phyloP scores from a whole-genome alignment of 2,329 filamentous ascomycete genomes.

The Penicillium sclerotiorum region DNA sequence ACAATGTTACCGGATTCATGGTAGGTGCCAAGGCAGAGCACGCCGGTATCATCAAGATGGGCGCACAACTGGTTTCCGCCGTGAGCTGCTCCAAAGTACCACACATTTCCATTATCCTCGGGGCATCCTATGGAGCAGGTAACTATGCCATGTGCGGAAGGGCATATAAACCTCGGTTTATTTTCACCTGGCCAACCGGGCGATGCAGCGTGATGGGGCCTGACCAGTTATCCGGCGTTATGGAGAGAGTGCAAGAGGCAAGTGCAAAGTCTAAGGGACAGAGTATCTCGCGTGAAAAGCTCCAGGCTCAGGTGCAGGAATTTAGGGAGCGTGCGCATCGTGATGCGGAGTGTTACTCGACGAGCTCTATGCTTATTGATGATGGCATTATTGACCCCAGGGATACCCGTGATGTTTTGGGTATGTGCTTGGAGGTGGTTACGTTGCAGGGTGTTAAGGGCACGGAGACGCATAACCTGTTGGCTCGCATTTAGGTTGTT shows the following conservation, averaged over 20 bases:
- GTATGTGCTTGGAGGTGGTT: slow-evolving; percentile 42
- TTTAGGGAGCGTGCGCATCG: slow-evolving; percentile 31
- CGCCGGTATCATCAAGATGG: slow-evolving; percentile 48
- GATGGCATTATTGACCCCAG: slow-evolving; percentile 44
- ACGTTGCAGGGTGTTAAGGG: slow-evolving; percentile 27
- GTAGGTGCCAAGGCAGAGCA: slow-evolving; percentile 51
- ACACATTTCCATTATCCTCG: slow-evolving; percentile 50
- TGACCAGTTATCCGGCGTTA: slow-evolving; percentile 45
- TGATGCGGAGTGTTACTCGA: slow-evolving; percentile 40
- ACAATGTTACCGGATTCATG: slow-evolving; percentile 55
- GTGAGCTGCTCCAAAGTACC: slow-evolving; percentile 49
- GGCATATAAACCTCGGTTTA: slow-evolving; percentile 45
- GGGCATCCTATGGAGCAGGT: slow-evolving; percentile 50
- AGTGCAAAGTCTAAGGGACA: slow-evolving; percentile 29
- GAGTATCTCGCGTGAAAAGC: slow-evolving; percentile 25
- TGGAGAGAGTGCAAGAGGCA: slow-evolving; percentile 37
- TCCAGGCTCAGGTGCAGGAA: slow-evolving; percentile 25
- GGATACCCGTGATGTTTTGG: slow-evolving; percentile 42
- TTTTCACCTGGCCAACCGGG: slow-evolving; percentile 47
- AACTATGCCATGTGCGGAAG: slow-evolving; percentile 54
- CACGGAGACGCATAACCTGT: slow-evolving; percentile 26
- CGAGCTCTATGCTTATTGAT: slow-evolving; percentile 36
- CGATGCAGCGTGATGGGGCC: slow-evolving; percentile 48
- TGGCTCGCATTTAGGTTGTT: slow-evolving; percentile 24
- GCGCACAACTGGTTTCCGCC: slow-evolving; percentile 50